These are phyloP conservation scores for Claviceps fusiformis DNA, from an alignment of 2,329 filamentous ascomycete genomes.

Conservation along the genomic window DNA sequence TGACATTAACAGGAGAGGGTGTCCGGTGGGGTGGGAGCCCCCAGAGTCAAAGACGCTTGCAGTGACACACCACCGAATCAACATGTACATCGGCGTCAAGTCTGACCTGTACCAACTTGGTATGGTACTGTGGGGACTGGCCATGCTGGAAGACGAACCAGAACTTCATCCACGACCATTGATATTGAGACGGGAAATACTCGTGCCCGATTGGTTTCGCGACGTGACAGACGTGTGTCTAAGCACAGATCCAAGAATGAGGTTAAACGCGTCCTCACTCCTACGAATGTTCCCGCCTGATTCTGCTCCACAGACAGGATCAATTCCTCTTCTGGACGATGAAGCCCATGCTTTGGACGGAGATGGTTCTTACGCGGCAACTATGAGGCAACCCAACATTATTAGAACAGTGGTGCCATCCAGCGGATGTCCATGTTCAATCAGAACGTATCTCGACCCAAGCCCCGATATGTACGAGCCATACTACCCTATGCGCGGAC, in stretches of 20 bases:
- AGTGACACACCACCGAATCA: slow-evolving; percentile 75
- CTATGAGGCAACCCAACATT: slow-evolving; percentile 18
- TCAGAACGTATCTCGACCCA: slow-evolving; percentile 23
- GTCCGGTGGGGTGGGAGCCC: slow-evolving; percentile 93
- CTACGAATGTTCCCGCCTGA: slow-evolving; percentile 50
- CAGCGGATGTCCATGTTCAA: slow-evolving; percentile 30
- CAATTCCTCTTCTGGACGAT: slow-evolving; percentile 27
- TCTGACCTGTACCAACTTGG: slow-evolving; percentile 92
- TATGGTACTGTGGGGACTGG: slow-evolving; percentile 92
- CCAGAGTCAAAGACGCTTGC: slow-evolving; percentile 80
- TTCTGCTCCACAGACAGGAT: slow-evolving; percentile 8
- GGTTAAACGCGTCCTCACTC: slow-evolving; percentile 60
- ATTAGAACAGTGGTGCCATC: slow-evolving; percentile 28
- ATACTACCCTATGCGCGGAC: slow-evolving; percentile 34
- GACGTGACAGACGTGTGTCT: slow-evolving; percentile 65
- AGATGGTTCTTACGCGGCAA: slow-evolving; percentile 23
- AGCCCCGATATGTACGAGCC: slow-evolving; percentile 24
- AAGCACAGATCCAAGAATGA: slow-evolving; percentile 55
- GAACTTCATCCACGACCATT: slow-evolving; percentile 66
- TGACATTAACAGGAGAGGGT: slow-evolving; percentile 95
- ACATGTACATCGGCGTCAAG: slow-evolving; percentile 97
- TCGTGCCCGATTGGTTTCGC: slow-evolving; percentile 69
- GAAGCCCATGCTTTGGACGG: slow-evolving; percentile 25
- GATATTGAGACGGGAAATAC: slow-evolving; percentile 38
- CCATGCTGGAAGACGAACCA: slow-evolving; percentile 78